These are phyloP conservation scores for Poa pratensis DNA, from an alignment of 176 grass and related monocot species.

Conservation along the genomic window DNA sequence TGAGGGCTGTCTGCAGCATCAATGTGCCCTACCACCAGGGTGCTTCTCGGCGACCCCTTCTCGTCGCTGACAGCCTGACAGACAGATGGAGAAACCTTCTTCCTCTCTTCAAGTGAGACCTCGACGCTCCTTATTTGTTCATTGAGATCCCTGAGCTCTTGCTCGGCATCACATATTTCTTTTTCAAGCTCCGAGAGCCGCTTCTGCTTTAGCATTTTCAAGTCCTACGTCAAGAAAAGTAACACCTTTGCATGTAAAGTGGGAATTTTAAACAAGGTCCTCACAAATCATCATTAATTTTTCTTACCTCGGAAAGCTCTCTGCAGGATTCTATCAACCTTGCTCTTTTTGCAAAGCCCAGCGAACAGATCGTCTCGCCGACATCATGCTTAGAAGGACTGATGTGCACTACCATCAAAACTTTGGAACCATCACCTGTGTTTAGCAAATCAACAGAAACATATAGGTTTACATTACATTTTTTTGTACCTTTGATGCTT, in stretches of 20 bases:
- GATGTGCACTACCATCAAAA: slow-evolving; percentile 91
- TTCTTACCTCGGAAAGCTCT: slow-evolving; percentile 74
- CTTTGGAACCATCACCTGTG: slow-evolving; percentile 76
- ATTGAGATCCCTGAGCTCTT: slow-evolving; percentile 60
- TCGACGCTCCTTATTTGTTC: slow-evolving; percentile 63
- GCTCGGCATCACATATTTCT: slow-evolving; percentile 58
- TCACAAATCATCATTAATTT: neutral
- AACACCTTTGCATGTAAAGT: slow-evolving; percentile 10
- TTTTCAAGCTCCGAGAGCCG: slow-evolving; percentile 60
- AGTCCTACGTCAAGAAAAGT: slow-evolving; percentile 55
- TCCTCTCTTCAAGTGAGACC: slow-evolving; percentile 56
- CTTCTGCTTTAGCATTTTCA: slow-evolving; percentile 66
- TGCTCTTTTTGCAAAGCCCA: slow-evolving; percentile 82
- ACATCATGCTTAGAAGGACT: slow-evolving; percentile 76
- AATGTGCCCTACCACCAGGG: slow-evolving; percentile 57
- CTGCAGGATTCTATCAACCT: slow-evolving; percentile 64
- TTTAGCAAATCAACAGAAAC: slow-evolving; percentile 29
- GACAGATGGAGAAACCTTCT: slow-evolving; percentile 28
- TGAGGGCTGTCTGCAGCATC: slow-evolving; percentile 53
- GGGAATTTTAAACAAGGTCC: slow-evolving; percentile 12
- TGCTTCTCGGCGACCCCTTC: slow-evolving; percentile 85
- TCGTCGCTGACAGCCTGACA: slow-evolving; percentile 38
- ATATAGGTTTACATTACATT: neutral
- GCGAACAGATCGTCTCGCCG: slow-evolving; percentile 74
- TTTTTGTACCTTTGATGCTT: neutral